Evolutionary conservation across 192 early-diverging fungal species (phyloP), one percentile per base, ranked within the genome.

Genomic region (Linderina pennispora): DNA sequence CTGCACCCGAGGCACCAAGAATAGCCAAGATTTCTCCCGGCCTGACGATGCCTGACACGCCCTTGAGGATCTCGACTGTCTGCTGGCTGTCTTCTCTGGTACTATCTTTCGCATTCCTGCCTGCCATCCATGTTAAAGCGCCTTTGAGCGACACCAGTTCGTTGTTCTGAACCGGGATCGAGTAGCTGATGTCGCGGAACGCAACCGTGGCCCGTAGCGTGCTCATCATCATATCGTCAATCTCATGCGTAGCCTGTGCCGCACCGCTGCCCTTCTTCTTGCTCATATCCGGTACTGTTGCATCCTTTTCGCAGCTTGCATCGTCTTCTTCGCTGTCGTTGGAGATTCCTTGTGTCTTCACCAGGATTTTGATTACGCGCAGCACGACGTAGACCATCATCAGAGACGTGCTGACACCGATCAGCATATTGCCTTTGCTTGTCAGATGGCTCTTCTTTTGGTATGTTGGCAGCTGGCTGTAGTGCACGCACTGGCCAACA

Each of bases 11-110:
- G 3, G 85, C 87, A 5, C 91, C 93, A 82, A 97, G 88, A 38
- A 97, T 90, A 16, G 93, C 93, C 78, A 92, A 79, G 5, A 97
- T 78, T 52, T 94, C 74, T 8, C 94, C 94, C 0, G 91, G 84
- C 8, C 71, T 50, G 3, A 89, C 91, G 9, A 84, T 44, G 1
- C 94, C 94, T 10, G 77, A 77, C 0, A 93, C 78, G 6, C 71
- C 71, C 3, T 82, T 55, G 13, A 91, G 50, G 3, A 91, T 65
- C 35, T 61, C 38, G 16, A 60, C 20, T 36, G n/a, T 52, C 11
- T 31, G 28, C 6, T 31, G 5, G 28, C 6, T 8, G 28, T 31
- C 28, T n/a, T n/a, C n/a, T n/a, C n/a, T n/a, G n/a, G n/a, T n/a
- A n/a, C n/a, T n/a, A n/a, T n/a, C n/a, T n/a, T n/a, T n/a, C 17